These are phyloP conservation scores for Alternaria hordeiaustralica DNA, from an alignment of 2,329 filamentous ascomycete genomes.

Conservation along the genomic window DNA sequence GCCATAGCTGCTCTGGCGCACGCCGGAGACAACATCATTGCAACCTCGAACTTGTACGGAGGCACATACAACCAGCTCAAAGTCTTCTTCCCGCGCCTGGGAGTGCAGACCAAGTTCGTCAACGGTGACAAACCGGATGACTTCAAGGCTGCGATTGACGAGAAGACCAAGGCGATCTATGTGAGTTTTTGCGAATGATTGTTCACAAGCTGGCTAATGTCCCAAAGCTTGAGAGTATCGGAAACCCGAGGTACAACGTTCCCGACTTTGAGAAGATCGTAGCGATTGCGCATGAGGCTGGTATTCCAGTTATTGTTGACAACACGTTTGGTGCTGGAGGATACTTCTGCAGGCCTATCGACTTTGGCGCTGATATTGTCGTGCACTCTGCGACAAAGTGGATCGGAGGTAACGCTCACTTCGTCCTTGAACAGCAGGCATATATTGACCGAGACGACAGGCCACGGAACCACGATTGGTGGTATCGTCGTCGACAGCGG, in stretches of 20 bases:
- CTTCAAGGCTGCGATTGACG: constrained; percentile 83
- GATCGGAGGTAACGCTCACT: constrained; percentile 73
- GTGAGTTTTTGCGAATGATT: constrained; percentile 48
- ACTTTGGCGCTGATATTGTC: constrained; percentile 91
- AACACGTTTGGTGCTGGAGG: constrained; percentile 96
- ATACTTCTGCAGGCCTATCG: constrained; percentile 84
- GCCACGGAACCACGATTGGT: constrained; percentile 86
- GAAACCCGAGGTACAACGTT: constrained; percentile 92
- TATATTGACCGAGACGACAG: constrained; percentile 2
- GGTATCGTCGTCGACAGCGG: constrained; percentile 87
- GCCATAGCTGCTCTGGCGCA: constrained; percentile 83
- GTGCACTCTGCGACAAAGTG: constrained; percentile 96
- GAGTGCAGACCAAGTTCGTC: constrained; percentile 88
- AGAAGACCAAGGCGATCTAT: constrained; percentile 91
- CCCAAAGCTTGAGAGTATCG: constrained; percentile 74
- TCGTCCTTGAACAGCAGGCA: not conserved
- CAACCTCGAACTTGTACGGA: constrained; percentile 85
- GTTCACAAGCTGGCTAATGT: not conserved
- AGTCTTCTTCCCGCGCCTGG: constrained; percentile 84
- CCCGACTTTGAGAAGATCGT: constrained; percentile 89
- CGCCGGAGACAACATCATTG: constrained; percentile 89
- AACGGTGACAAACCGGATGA: constrained; percentile 79
- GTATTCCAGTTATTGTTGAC: constrained; percentile 69
- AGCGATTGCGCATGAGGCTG: constrained; percentile 74
- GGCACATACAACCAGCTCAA: constrained; percentile 98